Evolutionary conservation across 129 eudicot species (phyloP).

Genomic region (Gnaphalium uliginosum): DNA sequence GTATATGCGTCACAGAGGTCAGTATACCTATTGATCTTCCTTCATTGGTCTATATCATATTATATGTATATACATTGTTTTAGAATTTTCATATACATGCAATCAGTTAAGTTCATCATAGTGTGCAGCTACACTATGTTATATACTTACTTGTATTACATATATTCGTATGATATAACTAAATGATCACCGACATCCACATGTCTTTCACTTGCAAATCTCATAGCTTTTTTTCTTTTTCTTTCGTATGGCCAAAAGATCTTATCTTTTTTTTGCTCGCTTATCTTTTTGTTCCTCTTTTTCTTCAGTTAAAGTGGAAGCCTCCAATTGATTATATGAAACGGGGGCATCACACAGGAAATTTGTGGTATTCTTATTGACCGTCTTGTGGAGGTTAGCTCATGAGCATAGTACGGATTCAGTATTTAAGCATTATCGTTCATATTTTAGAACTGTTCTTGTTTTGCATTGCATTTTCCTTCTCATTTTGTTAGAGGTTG

Average conservation of each 20-base stretch:
- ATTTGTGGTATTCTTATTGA: neutral
- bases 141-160: conserved; percentile 6
- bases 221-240: neutral
- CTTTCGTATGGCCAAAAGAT: no score
- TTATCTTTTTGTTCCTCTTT: neutral
- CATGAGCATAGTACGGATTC: neutral
- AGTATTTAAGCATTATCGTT: neutral
- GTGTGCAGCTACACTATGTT: neutral
- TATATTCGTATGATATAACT: neutral
- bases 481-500: neutral
- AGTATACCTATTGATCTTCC: neutral
- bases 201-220: neutral
- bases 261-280: neutral
- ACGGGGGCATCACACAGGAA: neutral
- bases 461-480: neutral
- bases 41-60: neutral
- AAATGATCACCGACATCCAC: neutral
- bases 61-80: neutral
- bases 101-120: neutral
- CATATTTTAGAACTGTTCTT: neutral
- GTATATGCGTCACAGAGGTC: neutral
- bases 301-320: neutral
- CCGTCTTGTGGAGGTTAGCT: neutral
- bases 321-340: neutral
- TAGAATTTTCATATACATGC: neutral